Conservation (phyloP, 225 moss, liverwort and hornwort genomes). For the Polytrichum commune region DNA sequence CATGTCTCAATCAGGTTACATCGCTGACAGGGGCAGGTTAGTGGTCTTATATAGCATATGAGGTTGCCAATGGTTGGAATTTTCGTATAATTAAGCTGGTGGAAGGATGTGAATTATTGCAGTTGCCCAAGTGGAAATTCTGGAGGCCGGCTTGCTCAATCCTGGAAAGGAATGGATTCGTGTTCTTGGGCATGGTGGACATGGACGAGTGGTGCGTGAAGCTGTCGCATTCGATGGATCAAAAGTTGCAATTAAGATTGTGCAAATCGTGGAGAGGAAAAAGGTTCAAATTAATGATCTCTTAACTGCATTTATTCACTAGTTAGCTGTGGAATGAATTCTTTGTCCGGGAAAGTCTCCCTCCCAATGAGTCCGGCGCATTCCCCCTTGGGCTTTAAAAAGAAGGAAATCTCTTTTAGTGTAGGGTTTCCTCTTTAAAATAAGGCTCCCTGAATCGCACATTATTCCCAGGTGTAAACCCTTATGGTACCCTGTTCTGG, state of each 20-base stretch:
- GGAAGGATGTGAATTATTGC: not conserved
- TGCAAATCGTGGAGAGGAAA: not conserved
- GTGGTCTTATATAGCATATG: not conserved
- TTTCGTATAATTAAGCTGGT: not conserved
- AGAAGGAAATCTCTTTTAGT: too few species aligned
- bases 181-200: not conserved
- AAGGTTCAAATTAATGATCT: not conserved
- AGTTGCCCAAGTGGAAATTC: not conserved
- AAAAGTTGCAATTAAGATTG: slow-evolving; percentile 3
- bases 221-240: slow-evolving; percentile 6
- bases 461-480: too few species aligned
- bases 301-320: not conserved
- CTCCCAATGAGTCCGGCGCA: too few species aligned
- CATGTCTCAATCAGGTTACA: too few species aligned
- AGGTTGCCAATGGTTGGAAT: slow-evolving; percentile 1
- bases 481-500: too few species aligned
- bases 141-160: not conserved
- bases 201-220: not conserved
- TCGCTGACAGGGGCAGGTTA: not conserved
- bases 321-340: not conserved
- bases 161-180: not conserved
- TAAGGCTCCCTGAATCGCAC: too few species aligned
- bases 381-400: too few species aligned
- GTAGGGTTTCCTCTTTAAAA: too few species aligned
- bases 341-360: not conserved